Evolutionary conservation across 2,329 filamentous ascomycete genomes (phyloP), one percentile per base, ranked within the genome.

Genomic region (Phyllosticta citrichinensis): DNA sequence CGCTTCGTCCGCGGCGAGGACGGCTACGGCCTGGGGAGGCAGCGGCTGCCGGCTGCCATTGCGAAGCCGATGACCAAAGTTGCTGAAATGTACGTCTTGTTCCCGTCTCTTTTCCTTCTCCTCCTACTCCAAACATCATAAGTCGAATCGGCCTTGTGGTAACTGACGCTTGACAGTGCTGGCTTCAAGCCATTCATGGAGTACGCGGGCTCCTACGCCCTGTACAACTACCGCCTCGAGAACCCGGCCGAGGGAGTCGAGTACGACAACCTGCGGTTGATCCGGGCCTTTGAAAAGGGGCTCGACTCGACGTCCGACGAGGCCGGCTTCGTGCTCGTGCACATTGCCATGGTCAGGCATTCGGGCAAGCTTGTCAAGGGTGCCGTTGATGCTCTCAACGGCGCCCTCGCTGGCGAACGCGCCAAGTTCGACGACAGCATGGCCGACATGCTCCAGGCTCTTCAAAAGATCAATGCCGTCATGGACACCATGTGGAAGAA

Each of bases 401-500:
- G 75, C 30, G 73, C 77, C 57, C 66, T 69, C 5, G 64, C 59
- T 6, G 58, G 65, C 6, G 68, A 82, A 63, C 82, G 87, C 3
- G 70, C 76, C 14, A 72, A 73, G 1, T 85, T 92, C 73, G 88
- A 93, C 69, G 76, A 80, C 17, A 72, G 71, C 17, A 64, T 75
- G 51, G 67, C 69, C 20, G 71, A 66, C 1, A 60, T 91, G 50
- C 80, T 92, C 4, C 70, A 73, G 1, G 82, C 86, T 0, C 81
- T 91, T 76, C 79, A 77, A 62, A 84, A 83, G 66, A 88, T 95
- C 67, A 92, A 94, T 73, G 77, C 75, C 33, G 86, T 87, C 64
- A 95, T 95, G 90, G 90, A 94, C 68, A 79, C 80, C 53, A 97
- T 97, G 93, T 97, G 92, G 93, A 82, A 81, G 63, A 89, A 91